These are phyloP conservation scores for Chlorella sp. DNA, from an alignment of 139 green algal species.

Conservation along the genomic window DNA sequence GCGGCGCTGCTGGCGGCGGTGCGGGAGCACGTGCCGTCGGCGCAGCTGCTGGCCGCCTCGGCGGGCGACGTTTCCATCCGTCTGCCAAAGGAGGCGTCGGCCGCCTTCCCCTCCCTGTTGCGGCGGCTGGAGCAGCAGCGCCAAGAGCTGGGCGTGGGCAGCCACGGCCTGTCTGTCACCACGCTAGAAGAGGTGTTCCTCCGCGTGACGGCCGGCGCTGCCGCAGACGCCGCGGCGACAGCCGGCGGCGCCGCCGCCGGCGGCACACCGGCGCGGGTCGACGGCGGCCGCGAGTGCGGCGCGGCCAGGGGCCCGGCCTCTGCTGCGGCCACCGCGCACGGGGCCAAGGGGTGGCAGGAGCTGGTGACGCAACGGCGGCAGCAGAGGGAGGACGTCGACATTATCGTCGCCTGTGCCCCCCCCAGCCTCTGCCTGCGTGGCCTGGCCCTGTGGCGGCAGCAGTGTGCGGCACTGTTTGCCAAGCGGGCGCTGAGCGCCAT, in stretches of 20 bases:
- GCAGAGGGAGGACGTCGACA: not conserved
- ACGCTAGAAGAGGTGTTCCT: conserved; percentile 78
- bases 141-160: conserved; percentile 41
- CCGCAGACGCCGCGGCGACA: not conserved
- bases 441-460: conserved; percentile 48
- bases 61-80: conserved; percentile 48
- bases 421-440: not conserved
- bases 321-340: too few species aligned
- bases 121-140: conserved; percentile 36
- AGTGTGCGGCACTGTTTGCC: conserved; percentile 61
- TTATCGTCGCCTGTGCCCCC: not conserved
- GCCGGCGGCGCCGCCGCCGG: not conserved
- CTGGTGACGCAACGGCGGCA: not conserved
- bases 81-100: conserved; percentile 48
- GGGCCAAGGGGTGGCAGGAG: not conserved
- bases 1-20: conserved; percentile 23
- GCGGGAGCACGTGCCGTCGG: conserved; percentile 34
- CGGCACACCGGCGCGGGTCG: not conserved
- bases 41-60: conserved; percentile 38
- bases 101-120: conserved; percentile 37
- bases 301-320: not conserved
- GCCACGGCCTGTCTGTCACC: conserved; percentile 72
- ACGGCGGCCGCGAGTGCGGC: not conserved
- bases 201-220: conserved; percentile 12
- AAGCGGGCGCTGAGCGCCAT: conserved; percentile 67